Conservation (phyloP, 768 basidiomycete genomes). For the Lactarius quietus region DNA sequence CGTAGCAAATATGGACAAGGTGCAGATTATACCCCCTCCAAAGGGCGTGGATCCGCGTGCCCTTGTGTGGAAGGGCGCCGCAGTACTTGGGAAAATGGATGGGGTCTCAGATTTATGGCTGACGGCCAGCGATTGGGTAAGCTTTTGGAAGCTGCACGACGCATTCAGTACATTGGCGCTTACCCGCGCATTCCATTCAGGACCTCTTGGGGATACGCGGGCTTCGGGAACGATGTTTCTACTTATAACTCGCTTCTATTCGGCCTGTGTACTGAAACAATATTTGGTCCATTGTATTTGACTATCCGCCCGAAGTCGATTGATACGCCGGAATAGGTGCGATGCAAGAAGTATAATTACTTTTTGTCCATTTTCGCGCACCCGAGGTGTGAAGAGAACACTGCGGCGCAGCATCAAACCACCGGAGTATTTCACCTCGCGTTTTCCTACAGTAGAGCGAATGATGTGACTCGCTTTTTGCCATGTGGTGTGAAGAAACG, state of each 20-base stretch:
- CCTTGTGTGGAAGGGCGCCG: slow-evolving; percentile 93
- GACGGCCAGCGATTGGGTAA: slow-evolving; percentile 81
- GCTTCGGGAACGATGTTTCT: slow-evolving; percentile 79
- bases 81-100: slow-evolving; percentile 90
- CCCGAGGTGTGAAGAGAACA: background rate
- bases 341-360: background rate
- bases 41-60: slow-evolving; percentile 88
- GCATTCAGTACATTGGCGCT: slow-evolving; percentile 6
- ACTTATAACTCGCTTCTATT: slow-evolving; percentile 43
- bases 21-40: slow-evolving; percentile 90
- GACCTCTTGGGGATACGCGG: slow-evolving; percentile 77
- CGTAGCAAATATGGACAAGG: slow-evolving; percentile 80
- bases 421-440: background rate
- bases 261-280: slow-evolving; percentile 5
- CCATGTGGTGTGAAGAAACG: background rate
- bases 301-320: background rate
- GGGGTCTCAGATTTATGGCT: slow-evolving; percentile 88
- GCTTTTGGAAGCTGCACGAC: slow-evolving; percentile 27
- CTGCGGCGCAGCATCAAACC: background rate
- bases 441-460: background rate
- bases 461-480: background rate
- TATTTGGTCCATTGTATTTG: background rate
- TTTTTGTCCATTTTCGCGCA: background rate
- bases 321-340: background rate
- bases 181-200: slow-evolving; percentile 37